Conservation (phyloP, 1,284 basidiomycete genomes). For the Thelephora terrestris region DNA sequence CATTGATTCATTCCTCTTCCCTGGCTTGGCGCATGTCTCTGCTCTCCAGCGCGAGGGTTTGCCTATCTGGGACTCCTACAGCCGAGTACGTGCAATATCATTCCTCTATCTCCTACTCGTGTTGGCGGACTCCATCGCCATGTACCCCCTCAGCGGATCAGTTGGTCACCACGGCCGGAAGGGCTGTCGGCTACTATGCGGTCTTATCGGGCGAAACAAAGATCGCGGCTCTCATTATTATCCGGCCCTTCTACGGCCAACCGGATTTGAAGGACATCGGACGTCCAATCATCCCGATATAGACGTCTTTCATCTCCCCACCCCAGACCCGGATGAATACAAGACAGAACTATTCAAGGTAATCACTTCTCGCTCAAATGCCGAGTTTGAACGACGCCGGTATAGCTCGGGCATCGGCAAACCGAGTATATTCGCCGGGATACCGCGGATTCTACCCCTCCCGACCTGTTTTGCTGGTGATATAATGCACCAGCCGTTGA, state of each 20-base stretch:
- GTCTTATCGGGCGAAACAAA: conserved; percentile 23
- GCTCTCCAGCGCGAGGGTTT: too few relatives aligned
- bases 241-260: conserved; percentile 19
- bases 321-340: conserved; percentile 8
- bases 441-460: conserved; percentile 9
- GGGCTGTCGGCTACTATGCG: conserved; percentile 25
- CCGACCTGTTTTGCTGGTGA: conserved; percentile 12
- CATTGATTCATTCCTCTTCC: conserved; percentile 16
- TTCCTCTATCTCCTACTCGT: conserved; percentile 11
- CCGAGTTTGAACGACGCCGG: conserved; percentile 18
- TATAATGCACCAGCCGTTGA: conserved; percentile 14
- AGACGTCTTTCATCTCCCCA: conserved; percentile 8
- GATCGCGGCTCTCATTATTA: conserved; percentile 21
- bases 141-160: too few relatives aligned
- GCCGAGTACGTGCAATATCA: conserved; percentile 5
- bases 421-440: conserved; percentile 24
- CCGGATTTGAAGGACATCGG: too few relatives aligned
- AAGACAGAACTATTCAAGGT: conserved; percentile 8
- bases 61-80: conserved; percentile 11
- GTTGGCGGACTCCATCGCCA: conserved; percentile 14
- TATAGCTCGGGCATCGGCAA: conserved; percentile 26
- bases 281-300: conserved; percentile 26
- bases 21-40: conserved; percentile 15
- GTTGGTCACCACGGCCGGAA: conserved; percentile 23
- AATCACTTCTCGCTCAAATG: conserved; percentile 7